Evolutionary conservation across 768 basidiomycete species (phyloP).

Genomic region (Lepiota venenata): DNA sequence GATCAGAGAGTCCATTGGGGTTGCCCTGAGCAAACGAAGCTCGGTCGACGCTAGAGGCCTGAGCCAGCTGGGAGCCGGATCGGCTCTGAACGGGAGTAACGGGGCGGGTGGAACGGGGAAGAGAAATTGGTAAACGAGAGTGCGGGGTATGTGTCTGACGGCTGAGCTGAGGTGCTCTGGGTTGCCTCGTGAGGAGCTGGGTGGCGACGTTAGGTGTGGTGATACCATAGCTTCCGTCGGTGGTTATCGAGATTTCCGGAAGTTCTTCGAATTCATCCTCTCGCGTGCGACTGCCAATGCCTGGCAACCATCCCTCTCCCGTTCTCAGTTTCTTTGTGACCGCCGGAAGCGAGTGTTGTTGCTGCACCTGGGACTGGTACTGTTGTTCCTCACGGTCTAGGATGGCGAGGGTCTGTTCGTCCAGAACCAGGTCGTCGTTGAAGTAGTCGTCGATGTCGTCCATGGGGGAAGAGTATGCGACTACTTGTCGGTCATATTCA

Average conservation of each 20-base stretch:
- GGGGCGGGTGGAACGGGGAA: background rate
- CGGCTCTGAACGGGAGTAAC: background rate
- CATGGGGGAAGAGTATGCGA: constrained; percentile 33
- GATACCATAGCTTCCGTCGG: constrained; percentile 50
- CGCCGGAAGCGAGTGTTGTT: constrained; percentile 30
- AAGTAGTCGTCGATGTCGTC: constrained; percentile 64
- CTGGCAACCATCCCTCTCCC: constrained; percentile 38
- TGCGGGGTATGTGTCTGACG: background rate
- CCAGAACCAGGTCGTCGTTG: constrained; percentile 60
- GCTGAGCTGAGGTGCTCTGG: background rate
- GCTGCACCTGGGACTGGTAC: constrained; percentile 21
- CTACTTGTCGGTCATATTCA: constrained; percentile 1
- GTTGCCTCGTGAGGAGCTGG: background rate
- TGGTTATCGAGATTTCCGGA: constrained; percentile 52
- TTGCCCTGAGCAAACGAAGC: background rate
- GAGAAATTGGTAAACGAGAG: background rate
- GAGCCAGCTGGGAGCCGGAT: background rate
- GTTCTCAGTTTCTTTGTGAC: constrained; percentile 55
- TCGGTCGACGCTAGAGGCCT: background rate
- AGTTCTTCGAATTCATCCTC: constrained; percentile 43
- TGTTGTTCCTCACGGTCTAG: constrained; percentile 58
- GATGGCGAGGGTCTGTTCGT: constrained; percentile 57
- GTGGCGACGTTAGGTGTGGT: background rate
- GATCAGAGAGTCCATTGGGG: background rate
- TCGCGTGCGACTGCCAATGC: constrained; percentile 19